phyloP scores from a whole-genome alignment of 2,329 filamentous ascomycete genomes.

The Penicillium sp. region DNA sequence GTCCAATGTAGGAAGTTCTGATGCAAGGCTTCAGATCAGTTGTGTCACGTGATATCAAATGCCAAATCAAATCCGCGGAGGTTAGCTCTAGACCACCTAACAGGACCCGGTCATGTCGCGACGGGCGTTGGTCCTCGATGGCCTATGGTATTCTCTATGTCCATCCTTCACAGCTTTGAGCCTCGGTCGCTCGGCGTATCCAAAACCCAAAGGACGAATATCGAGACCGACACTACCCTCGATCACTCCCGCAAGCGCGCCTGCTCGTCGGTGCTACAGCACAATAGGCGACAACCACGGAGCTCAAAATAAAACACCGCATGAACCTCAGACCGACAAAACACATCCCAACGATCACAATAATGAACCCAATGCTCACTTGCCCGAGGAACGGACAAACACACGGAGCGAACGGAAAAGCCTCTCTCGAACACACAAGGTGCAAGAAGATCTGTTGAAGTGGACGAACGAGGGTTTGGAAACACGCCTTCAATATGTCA shows the following conservation, averaged over 20 bases:
- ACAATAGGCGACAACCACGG: slow-evolving; percentile 5
- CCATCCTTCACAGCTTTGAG: slow-evolving; percentile 33
- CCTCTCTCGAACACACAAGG: neutral
- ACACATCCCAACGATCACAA: neutral
- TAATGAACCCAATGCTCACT: neutral
- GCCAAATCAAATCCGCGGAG: slow-evolving; percentile 8
- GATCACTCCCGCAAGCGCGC: slow-evolving; percentile 8
- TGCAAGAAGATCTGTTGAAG: slow-evolving; percentile 4
- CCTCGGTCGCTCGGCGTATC: slow-evolving; percentile 16
- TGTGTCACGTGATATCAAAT: slow-evolving; percentile 16
- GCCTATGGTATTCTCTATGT: slow-evolving; percentile 45
- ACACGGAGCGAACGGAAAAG: neutral
- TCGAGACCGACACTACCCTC: slow-evolving; percentile 3
- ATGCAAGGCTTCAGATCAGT: neutral
- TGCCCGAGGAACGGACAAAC: neutral
- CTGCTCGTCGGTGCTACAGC: slow-evolving; percentile 24
- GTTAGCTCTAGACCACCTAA: slow-evolving; percentile 9
- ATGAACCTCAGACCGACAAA: neutral
- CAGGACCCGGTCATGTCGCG: slow-evolving; percentile 34
- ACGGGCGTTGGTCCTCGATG: slow-evolving; percentile 35
- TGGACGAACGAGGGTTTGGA: slow-evolving; percentile 30
- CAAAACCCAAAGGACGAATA: slow-evolving; percentile 12
- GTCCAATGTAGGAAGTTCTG: neutral
- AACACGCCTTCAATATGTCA: slow-evolving; percentile 28
- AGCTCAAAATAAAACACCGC: neutral